Percentiles rank a stretch among this genome's conserved stretches.
Evolutionary conservation across 768 basidiomycete species (phyloP).

Genomic region (Termitomyces sp.): DNA sequence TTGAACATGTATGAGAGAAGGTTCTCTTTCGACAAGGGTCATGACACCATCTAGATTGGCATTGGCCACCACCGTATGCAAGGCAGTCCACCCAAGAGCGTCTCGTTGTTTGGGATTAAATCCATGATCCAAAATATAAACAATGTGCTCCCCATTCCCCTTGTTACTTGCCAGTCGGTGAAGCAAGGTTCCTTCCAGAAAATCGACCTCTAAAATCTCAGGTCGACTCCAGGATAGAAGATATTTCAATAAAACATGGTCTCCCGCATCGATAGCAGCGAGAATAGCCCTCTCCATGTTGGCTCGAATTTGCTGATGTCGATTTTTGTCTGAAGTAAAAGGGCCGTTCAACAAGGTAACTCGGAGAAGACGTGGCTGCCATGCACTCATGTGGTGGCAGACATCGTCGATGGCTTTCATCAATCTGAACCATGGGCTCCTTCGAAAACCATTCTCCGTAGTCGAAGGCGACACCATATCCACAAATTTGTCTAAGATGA

Average conservation of each 20-base stretch:
- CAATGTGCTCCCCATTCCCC: not conserved
- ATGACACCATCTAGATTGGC: not conserved
- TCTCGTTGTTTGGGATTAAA: not conserved
- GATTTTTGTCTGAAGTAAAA: not conserved
- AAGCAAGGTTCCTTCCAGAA: not conserved
- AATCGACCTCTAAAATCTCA: not conserved
- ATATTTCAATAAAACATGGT: not conserved
- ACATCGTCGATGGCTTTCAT: not conserved
- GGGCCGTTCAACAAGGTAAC: not conserved
- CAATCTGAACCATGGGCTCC: not conserved
- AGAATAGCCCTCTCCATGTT: not conserved
- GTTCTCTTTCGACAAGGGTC: not conserved
- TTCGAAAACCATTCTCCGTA: not conserved
- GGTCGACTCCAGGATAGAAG: not conserved
- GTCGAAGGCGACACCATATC: not conserved
- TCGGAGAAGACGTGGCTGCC: no score
- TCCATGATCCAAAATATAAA: not conserved
- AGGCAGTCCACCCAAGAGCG: not conserved
- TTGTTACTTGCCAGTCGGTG: not conserved
- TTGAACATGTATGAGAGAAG: not conserved
- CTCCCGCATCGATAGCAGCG: not conserved
- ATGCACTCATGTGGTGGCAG: no score
- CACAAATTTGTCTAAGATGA: not conserved
- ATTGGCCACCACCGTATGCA: not conserved
- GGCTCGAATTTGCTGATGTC: not conserved